Evolutionary conservation across 2,329 filamentous ascomycete genomes (phyloP), one percentile per base, ranked within the genome.

Genomic region (Fusarium setosum): DNA sequence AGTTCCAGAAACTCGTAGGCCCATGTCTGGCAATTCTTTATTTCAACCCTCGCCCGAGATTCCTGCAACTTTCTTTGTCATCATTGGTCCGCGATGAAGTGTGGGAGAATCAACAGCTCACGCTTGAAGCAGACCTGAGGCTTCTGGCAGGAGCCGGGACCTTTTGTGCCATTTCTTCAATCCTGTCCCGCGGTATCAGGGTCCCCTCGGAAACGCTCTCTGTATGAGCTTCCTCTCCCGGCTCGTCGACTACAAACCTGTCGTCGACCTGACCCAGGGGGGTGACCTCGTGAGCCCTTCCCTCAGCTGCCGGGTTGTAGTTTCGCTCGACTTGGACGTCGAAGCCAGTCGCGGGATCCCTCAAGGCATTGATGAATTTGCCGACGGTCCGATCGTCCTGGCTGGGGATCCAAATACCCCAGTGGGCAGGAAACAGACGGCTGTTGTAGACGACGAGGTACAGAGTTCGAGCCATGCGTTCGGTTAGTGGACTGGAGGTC

Each of bases 11-110:
- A 13, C 7, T 53, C 55, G 3, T n/a, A 13, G 26, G 53, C 32
- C 55, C 55, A 58, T 3, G 55, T 53, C 18, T 58, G 55, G 24
- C 55, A 58, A 15, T 53, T 58, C 32, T 45, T 47, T 15, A 58
- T 58, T 17, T 52, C 38, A 9, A 51, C 41, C 3, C 55, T 23
- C 7, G 24, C 42, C 5, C 32, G 23, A 18, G 34, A 20, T 9
- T 32, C 24, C 55, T 58, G 12, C 10, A 4, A 17, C 40, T 0
- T 12, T 21, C 13, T 15, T 13, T 21, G 6, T 6, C 7, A 41
- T n/a, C n/a, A n/a, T n/a, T n/a, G n/a, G n/a, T n/a, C n/a, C n/a
- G n/a, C 13, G 15, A 29, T 20, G n/a, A n/a, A 6, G 4, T 45
- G 32, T 21, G 31, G 17, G 15, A n/a, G 23, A 9, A 12, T n/a